Percentiles rank a stretch among this genome's conserved stretches.
Conservation (phyloP, 768 basidiomycete species). For the Crassisporium funariophilum region DNA sequence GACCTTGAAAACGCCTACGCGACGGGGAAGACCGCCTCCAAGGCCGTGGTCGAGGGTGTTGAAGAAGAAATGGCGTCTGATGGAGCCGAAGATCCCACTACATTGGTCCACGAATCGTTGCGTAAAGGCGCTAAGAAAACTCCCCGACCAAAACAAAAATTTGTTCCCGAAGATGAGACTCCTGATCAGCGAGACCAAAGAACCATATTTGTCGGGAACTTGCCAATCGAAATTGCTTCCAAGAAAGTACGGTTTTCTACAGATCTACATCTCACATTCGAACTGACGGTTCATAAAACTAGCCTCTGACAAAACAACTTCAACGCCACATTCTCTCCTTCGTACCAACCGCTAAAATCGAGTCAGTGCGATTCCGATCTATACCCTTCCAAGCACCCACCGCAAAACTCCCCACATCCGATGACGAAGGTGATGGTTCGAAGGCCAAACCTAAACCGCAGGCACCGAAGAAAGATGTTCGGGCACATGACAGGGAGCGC, state of each 20-base stretch:
- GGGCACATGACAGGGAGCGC: conserved; percentile 59
- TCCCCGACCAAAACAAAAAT: conserved; percentile 41
- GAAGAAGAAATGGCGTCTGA: too few relatives aligned
- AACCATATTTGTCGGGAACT: conserved; percentile 91
- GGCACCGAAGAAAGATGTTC: conserved; percentile 30
- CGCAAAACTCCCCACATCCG: conserved; percentile 51
- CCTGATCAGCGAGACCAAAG: conserved; percentile 71
- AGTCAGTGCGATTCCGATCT: conserved; percentile 92
- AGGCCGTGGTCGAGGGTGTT: conserved; percentile 18
- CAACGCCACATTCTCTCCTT: conserved; percentile 74
- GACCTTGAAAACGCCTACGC: conserved; percentile 38
- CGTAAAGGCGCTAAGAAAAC: conserved; percentile 35
- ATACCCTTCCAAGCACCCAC: conserved; percentile 88
- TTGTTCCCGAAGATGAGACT: conserved; percentile 70
- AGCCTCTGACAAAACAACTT: conserved; percentile 79
- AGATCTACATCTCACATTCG: too few relatives aligned
- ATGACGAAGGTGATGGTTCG: conserved; percentile 33
- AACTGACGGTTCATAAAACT: too few relatives aligned
- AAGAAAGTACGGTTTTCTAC: too few relatives aligned
- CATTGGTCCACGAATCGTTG: conserved; percentile 68
- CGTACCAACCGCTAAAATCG: conserved; percentile 78
- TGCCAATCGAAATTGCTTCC: conserved; percentile 75
- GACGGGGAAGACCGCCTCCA: conserved; percentile 1
- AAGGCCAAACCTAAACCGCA: conserved; percentile 29
- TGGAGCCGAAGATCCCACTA: conserved; percentile 20